Conservation (phyloP, 2,329 filamentous ascomycete genomes). For the Pestalotiopsis sp. region DNA sequence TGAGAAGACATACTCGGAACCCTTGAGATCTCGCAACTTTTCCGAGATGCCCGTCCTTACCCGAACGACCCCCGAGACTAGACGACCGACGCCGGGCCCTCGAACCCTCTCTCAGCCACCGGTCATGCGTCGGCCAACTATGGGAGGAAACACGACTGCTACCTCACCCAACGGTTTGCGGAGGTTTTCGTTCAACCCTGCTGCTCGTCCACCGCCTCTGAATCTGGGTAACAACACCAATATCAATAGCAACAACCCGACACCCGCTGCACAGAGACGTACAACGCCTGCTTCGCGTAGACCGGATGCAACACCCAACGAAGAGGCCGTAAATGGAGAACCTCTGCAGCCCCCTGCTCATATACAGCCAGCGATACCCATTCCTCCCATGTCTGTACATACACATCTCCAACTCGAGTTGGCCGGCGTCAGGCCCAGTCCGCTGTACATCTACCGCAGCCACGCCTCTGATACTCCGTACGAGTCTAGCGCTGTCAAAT, state of each 20-base stretch:
- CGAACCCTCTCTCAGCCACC: slow-evolving; percentile 58
- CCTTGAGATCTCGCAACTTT: slow-evolving; percentile 8
- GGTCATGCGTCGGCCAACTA: slow-evolving; percentile 40
- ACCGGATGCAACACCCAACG: slow-evolving; percentile 14
- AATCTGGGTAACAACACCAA: slow-evolving; percentile 39
- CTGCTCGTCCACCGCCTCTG: slow-evolving; percentile 44
- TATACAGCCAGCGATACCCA: slow-evolving; percentile 54
- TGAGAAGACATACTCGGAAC: slow-evolving; percentile 12
- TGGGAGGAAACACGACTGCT: slow-evolving; percentile 28
- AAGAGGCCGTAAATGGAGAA: slow-evolving; percentile 2
- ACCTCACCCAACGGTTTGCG: slow-evolving; percentile 38
- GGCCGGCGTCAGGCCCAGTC: slow-evolving; percentile 63
- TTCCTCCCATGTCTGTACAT: slow-evolving; percentile 68
- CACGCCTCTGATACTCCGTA: slow-evolving; percentile 68
- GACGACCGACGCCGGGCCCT: slow-evolving; percentile 36
- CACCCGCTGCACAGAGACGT: background rate
- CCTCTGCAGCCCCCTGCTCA: slow-evolving; percentile 51
- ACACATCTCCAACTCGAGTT: slow-evolving; percentile 68
- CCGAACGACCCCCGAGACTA: slow-evolving; percentile 30
- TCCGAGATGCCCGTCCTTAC: slow-evolving; percentile 15
- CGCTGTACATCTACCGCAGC: slow-evolving; percentile 66
- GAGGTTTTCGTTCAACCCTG: slow-evolving; percentile 53
- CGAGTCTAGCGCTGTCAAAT: slow-evolving; percentile 89
- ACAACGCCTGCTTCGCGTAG: slow-evolving; percentile 18
- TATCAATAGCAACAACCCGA: slow-evolving; percentile 14